A percentile compares a stretch with the other conserved stretches of the same genome.
These are phyloP conservation scores for Cyberlindnera bimundalis DNA, from an alignment of 805 yeast genomes.

Conservation along the genomic window DNA sequence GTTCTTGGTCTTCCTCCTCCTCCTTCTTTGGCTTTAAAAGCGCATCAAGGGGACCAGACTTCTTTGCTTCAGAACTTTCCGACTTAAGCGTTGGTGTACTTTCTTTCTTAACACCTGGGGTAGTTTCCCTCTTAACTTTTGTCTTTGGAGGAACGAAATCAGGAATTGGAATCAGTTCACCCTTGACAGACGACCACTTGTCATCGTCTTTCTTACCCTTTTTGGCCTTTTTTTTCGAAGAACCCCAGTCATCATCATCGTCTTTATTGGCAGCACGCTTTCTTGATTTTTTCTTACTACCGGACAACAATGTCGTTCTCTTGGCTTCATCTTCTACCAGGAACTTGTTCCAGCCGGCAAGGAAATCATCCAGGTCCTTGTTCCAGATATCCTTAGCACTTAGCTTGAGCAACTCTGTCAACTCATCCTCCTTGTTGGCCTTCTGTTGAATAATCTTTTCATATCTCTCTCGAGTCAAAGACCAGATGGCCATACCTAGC, in stretches of 20 bases:
- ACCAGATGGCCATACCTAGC: constrained; percentile 90
- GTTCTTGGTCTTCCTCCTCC: constrained; percentile 19
- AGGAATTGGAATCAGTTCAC: constrained; percentile 27
- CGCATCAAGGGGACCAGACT: constrained; percentile 2
- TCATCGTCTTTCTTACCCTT: constrained; percentile 15
- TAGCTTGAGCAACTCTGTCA: constrained; percentile 59
- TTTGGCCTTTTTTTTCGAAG: constrained; percentile 18
- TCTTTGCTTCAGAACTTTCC: background rate
- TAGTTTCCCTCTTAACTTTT: constrained; percentile 21
- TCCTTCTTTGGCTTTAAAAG: constrained; percentile 14
- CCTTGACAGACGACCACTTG: constrained; percentile 16
- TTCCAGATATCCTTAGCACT: constrained; percentile 89
- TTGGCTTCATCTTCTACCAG: constrained; percentile 60
- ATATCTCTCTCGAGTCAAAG: constrained; percentile 86
- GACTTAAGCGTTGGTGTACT: background rate
- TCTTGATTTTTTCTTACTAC: constrained; percentile 41
- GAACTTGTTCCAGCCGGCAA: constrained; percentile 62
- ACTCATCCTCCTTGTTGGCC: constrained; percentile 67
- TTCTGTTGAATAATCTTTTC: constrained; percentile 72
- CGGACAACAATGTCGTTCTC: constrained; percentile 47
- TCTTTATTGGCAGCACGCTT: constrained; percentile 30
- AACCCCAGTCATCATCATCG: constrained; percentile 22
- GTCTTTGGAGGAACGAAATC: constrained; percentile 24
- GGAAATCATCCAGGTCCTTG: constrained; percentile 73
- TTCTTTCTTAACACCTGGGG: constrained; percentile 8